A percentile compares a stretch with the other conserved stretches of the same genome.
These are phyloP conservation scores for Emmonsiellopsis sp. DNA, from an alignment of 2,329 filamentous ascomycete genomes.

Conservation along the genomic window DNA sequence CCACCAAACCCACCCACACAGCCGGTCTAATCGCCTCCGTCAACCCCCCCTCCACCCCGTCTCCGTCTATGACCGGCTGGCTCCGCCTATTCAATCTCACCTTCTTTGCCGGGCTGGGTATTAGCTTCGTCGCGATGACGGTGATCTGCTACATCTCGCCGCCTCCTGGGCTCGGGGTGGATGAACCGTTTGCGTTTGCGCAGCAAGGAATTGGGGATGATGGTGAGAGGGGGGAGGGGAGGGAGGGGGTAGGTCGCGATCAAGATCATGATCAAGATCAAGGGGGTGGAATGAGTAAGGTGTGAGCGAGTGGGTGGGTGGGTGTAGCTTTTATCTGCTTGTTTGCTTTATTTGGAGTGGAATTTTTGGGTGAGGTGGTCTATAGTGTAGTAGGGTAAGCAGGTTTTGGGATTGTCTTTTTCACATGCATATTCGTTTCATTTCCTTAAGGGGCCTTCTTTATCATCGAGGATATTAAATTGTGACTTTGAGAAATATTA, in stretches of 20 bases:
- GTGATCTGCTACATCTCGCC: conserved; percentile 11
- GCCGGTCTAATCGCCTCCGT: conserved; percentile 15
- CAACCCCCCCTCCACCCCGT: conserved; percentile 8
- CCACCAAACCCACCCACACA: no score
- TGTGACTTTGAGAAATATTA: no score
- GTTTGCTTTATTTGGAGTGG: no score
- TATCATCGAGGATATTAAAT: no score
- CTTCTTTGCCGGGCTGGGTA: conserved; percentile 15
- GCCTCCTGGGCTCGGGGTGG: conserved; percentile 12
- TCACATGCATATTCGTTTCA: no score
- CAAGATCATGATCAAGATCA: not conserved
- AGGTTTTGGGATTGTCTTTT: no score
- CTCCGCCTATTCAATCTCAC: conserved; percentile 17
- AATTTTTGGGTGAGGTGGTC: no score
- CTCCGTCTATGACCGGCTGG: conserved; percentile 9
- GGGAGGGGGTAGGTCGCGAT: not conserved
- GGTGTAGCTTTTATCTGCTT: no score
- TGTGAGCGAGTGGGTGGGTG: no score
- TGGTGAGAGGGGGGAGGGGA: not conserved
- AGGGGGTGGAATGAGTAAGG: no score
- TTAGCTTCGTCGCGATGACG: conserved; percentile 13
- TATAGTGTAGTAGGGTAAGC: no score
- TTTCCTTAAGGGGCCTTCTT: no score
- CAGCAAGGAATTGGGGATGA: not conserved
- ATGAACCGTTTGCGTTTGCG: conserved; percentile 11